These are phyloP conservation scores for Betula pendula DNA, from an alignment of 306 rosid genomes.

Conservation along the genomic window DNA sequence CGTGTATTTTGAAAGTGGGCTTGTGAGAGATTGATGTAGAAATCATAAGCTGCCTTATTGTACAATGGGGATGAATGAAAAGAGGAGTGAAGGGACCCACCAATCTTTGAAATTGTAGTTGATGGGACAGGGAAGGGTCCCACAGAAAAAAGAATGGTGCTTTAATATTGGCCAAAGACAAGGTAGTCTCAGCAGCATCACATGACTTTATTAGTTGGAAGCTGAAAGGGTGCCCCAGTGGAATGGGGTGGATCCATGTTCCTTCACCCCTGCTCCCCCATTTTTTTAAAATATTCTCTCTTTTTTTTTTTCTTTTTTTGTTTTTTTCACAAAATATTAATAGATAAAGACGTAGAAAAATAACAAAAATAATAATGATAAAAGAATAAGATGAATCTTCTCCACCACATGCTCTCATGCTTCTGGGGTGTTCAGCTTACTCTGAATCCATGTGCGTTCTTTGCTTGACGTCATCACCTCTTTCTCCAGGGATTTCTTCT, in stretches of 20 bases:
- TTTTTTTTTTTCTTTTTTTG: background rate
- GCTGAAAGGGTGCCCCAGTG: conserved; percentile 46
- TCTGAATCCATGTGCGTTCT: conserved; percentile 64
- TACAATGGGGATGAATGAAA: conserved; percentile 13
- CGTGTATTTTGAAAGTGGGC: no score
- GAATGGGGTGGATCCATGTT: conserved; percentile 67
- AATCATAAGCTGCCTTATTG: conserved; percentile 33
- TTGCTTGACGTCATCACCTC: conserved; percentile 41
- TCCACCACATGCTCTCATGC: conserved; percentile 54
- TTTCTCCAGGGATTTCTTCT: conserved; percentile 1
- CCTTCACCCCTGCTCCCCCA: conserved; percentile 11
- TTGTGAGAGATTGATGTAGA: no score
- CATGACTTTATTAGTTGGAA: conserved; percentile 64
- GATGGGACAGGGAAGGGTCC: conserved; percentile 48
- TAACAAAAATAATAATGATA: background rate
- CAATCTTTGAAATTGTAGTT: conserved; percentile 27
- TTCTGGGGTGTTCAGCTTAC: conserved; percentile 46
- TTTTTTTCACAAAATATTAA: background rate
- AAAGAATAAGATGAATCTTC: conserved; percentile 46
- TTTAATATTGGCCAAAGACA: conserved; percentile 54
- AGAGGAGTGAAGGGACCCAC: conserved; percentile 27
- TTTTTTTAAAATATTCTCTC: background rate
- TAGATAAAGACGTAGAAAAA: background rate
- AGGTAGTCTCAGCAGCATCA: conserved; percentile 50
- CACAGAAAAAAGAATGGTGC: conserved; percentile 17